Percentiles rank a stretch among this genome's conserved stretches.
Conservation (phyloP, 2,329 filamentous ascomycete species). For the Alternaria triticimaculans region DNA sequence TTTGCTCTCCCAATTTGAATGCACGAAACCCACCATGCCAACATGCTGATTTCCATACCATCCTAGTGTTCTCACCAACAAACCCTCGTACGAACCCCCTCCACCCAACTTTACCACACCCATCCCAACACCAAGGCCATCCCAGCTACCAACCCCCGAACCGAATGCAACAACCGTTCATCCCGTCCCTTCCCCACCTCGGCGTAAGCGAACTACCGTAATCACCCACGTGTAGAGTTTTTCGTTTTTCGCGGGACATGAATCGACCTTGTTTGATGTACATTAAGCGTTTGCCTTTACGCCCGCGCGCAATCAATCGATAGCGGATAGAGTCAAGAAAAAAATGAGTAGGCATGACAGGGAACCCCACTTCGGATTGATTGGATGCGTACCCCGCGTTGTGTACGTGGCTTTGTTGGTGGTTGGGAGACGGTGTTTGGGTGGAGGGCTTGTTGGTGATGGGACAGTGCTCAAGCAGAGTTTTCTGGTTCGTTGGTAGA, state of each 20-base stretch:
- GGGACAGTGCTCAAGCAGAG: background rate
- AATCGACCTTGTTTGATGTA: conserved; percentile 2
- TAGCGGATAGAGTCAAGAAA: background rate
- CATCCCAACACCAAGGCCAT: background rate
- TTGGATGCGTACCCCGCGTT: background rate
- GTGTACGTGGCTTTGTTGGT: background rate
- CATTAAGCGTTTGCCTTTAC: background rate
- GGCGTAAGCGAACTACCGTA: background rate
- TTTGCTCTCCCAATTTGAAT: background rate
- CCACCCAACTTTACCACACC: background rate
- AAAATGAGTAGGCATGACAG: background rate
- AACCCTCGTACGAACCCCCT: background rate
- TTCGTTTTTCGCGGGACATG: background rate
- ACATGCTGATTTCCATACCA: background rate
- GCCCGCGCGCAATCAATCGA: background rate
- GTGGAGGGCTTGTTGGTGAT: background rate
- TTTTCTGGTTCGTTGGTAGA: background rate
- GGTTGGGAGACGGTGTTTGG: too few relatives aligned
- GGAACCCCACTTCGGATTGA: background rate
- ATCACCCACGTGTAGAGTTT: background rate
- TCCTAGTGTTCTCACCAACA: background rate
- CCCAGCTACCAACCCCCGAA: background rate
- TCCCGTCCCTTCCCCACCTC: background rate
- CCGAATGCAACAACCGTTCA: background rate
- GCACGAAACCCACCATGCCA: background rate